phyloP scores from a whole-genome alignment of 495 filamentous ascomycete species.

The Amphirosellinia nigrospora region DNA sequence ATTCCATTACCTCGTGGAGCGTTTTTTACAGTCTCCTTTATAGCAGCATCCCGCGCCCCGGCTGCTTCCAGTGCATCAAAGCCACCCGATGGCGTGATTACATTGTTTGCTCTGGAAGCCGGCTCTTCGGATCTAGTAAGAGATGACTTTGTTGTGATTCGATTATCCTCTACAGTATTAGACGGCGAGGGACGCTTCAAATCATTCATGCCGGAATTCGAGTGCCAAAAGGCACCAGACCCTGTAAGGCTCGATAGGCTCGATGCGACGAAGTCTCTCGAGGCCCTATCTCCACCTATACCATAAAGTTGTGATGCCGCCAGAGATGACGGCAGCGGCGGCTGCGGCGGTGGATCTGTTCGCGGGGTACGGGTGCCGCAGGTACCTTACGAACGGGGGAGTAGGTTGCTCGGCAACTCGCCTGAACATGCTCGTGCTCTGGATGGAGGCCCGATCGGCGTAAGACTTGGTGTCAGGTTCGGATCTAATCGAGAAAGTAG shows the following conservation, averaged over 20 bases:
- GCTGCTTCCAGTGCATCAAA: conserved; percentile 7
- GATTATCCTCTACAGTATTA: neutral
- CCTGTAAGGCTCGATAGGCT: neutral
- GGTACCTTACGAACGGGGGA: neutral
- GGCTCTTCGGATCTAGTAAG: neutral
- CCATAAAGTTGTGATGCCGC: neutral
- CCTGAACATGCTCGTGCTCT: neutral
- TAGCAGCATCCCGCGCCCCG: neutral
- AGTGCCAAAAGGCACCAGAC: neutral
- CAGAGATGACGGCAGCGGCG: too few relatives aligned
- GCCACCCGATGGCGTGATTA: neutral
- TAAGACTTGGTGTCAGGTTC: neutral
- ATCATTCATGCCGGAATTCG: neutral
- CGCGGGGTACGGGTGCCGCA: neutral
- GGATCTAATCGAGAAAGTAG: neutral
- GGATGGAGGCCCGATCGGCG: neutral
- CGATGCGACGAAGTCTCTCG: neutral
- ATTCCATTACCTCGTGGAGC: neutral
- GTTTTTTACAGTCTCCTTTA: neutral
- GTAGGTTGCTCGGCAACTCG: neutral
- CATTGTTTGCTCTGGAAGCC: neutral
- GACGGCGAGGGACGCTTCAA: neutral
- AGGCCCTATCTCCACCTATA: neutral
- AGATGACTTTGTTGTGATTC: neutral
- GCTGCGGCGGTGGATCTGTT: neutral